Evolutionary conservation across 2,329 filamentous ascomycete species (phyloP), one percentile per base, ranked within the genome.

Genomic region (Mariannaea sp.): DNA sequence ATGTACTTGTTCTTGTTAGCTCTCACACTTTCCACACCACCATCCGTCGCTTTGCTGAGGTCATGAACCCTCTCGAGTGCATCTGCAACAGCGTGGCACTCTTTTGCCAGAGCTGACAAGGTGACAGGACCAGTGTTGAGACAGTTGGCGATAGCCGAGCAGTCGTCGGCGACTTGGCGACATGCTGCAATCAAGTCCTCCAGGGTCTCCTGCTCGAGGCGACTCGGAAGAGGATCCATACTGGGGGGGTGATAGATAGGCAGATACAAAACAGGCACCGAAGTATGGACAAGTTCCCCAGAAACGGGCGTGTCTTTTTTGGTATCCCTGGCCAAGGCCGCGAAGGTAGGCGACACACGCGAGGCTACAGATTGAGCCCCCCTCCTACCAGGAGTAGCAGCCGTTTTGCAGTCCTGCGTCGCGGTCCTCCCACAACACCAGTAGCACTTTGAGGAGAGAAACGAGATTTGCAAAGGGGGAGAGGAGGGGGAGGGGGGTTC

Each of bases 91-190:
- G 64, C 64, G 14, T 61, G 53, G 39, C 61, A 63, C 43, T 66
- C 64, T 40, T 66, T 66, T 24, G 60, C 56, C 19, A 66, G 59
- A 6, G 61, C 49, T 22, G 64, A 60, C 27, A 66, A 50, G 27
- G 52, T 59, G 33, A 66, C 64, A 7, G 64, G 64, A n/a, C 60
- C 63, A 13, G 64, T 66, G 36, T 66, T 66, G 26, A 66, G 62
- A 35, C 57, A 65, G 36, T 65, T 66, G 43, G 64, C 62, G 27
- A 66, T 56, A 42, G 51, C 52, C 40, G 45, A 61, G 55, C 60
- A 66, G 33, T 66, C 64, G 10, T 58, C 53, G n/a, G 64, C 57
- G 22, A 66, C 57, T 30, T 64, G 64, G n/a, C 56, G 54, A 53
- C 64, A 66, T 35, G 61, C 58, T 22, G 60, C 55, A 29, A 66